Evolutionary conservation across 257 asterid species (phyloP), one percentile per base, ranked within the genome.

Genomic region (Rauvolfia tetraphylla): DNA sequence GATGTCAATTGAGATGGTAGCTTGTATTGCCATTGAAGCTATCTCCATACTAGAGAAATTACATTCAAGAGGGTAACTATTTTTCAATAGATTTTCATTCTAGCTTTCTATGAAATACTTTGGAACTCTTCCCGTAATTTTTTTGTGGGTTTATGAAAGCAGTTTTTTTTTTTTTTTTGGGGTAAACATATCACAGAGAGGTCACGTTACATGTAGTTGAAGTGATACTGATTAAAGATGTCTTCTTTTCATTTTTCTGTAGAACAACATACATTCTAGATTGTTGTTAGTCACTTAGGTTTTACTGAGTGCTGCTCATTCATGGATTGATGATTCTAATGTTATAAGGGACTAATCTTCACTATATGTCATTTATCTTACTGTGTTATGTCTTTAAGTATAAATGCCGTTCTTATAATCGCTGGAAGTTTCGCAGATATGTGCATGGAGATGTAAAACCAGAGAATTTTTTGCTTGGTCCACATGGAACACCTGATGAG

Each of bases 11-110:
- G 96, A 92, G 84, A 93, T 89, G 97, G 94, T 92, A 53, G 96
- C 97, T 38, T 93, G 98, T 73, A 90, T 93, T 81, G 96, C 97
- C 54, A 90, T 93, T 81, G 97, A 93, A 89, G 93, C 98, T 49
- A 88, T 93, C 79, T 93, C 97, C 82, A 93, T 93, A 82, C 81
- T 93, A 78, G 97, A 93, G 89, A 89, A 87, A 86, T 80, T 93
- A 87, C 98, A 93, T 75, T 90, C 91, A 8, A 88, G 84, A 85
- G 98, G 96, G 96, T 91, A 85, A 82, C 63, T 79, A 36, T 23
- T 41, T 2, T 22, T 1, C 38, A 10, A 46, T 56, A 12, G 1
- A 13, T 34, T 27, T 49, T 9, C 3, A 36, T 54, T 68, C 23
- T 17, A 5, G 18, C 72, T 44, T 6, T 66, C 18, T 34, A 20